A percentile compares a stretch with the other conserved stretches of the same genome.
Evolutionary conservation across 2,329 filamentous ascomycete genomes (phyloP).

Genomic region (Fusarium verrucosum): DNA sequence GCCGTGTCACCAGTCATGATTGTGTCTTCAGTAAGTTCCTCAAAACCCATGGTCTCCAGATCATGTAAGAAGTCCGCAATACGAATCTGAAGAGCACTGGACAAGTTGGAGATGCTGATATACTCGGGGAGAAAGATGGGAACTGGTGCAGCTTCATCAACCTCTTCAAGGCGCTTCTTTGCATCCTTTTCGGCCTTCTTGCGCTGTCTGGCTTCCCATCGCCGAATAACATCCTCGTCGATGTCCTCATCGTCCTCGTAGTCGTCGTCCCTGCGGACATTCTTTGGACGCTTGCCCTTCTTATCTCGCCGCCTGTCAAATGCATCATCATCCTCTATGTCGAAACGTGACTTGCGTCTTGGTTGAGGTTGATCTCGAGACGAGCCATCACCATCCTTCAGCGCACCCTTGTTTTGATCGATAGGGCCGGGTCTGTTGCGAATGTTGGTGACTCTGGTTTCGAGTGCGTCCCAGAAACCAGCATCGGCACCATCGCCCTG

Average conservation of each 20-base stretch:
- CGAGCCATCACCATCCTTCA: neutral
- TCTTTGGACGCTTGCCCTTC: slow-evolving; percentile 42
- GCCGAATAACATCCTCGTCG: slow-evolving; percentile 51
- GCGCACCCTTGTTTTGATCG: neutral
- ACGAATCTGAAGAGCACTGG: slow-evolving; percentile 76
- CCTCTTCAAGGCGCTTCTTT: slow-evolving; percentile 52
- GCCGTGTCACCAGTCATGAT: slow-evolving; percentile 92
- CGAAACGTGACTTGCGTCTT: slow-evolving; percentile 47
- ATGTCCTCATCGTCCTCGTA: slow-evolving; percentile 52
- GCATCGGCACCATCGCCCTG: neutral
- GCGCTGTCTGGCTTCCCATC: slow-evolving; percentile 52
- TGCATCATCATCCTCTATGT: slow-evolving; percentile 43
- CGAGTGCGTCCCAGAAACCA: slow-evolving; percentile 41
- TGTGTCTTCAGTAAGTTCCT: slow-evolving; percentile 82
- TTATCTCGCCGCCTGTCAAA: slow-evolving; percentile 32
- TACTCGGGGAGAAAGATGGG: slow-evolving; percentile 86
- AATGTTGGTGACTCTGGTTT: slow-evolving; percentile 36
- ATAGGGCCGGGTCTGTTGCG: slow-evolving; percentile 15
- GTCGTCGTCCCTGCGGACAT: slow-evolving; percentile 29
- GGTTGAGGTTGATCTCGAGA: slow-evolving; percentile 23
- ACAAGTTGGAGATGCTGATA: slow-evolving; percentile 87
- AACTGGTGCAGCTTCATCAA: slow-evolving; percentile 55
- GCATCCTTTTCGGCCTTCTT: slow-evolving; percentile 56
- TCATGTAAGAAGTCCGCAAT: slow-evolving; percentile 76
- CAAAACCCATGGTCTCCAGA: slow-evolving; percentile 87